These are phyloP conservation scores for Yarrowia osloensis DNA, from an alignment of 805 yeast genomes.

Conservation along the genomic window DNA sequence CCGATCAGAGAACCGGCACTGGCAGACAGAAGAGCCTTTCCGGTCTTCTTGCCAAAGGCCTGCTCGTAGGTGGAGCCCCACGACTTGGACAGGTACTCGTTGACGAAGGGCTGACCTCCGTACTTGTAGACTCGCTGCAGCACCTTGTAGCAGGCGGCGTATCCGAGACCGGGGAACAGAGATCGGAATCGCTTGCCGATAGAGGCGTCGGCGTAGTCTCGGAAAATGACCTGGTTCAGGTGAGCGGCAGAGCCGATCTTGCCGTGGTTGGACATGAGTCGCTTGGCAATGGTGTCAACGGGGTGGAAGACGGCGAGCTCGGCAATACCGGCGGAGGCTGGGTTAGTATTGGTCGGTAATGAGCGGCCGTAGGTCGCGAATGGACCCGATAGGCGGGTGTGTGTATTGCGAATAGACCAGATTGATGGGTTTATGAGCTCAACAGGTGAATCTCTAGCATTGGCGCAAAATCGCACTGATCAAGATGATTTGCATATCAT, in stretches of 20 bases:
- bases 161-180: conserved; percentile 95
- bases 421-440: no score
- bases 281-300: conserved; percentile 92
- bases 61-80: conserved; percentile 70
- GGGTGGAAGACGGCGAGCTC: conserved; percentile 98
- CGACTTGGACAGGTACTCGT: conserved; percentile 81
- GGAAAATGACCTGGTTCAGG: conserved; percentile 84
- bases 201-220: conserved; percentile 73
- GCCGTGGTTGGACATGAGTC: conserved; percentile 88
- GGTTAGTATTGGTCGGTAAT: not conserved
- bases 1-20: conserved; percentile 97
- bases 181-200: conserved; percentile 72
- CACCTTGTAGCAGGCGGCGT: conserved; percentile 95
- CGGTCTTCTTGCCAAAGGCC: conserved; percentile 87
- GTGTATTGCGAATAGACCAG: no score
- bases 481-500: no score
- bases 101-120: conserved; percentile 99
- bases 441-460: no score
- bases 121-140: conserved; percentile 97
- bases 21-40: conserved; percentile 96
- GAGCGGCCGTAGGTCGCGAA: not conserved
- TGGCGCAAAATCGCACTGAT: no score
- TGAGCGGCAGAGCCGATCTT: conserved; percentile 64
- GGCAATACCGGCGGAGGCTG: conserved; percentile 92
- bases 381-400: not conserved